A percentile compares a stretch with the other conserved stretches of the same genome.
phyloP scores from a whole-genome alignment of 192 early-diverging fungal genomes.

The Cetraspora pellucida region DNA sequence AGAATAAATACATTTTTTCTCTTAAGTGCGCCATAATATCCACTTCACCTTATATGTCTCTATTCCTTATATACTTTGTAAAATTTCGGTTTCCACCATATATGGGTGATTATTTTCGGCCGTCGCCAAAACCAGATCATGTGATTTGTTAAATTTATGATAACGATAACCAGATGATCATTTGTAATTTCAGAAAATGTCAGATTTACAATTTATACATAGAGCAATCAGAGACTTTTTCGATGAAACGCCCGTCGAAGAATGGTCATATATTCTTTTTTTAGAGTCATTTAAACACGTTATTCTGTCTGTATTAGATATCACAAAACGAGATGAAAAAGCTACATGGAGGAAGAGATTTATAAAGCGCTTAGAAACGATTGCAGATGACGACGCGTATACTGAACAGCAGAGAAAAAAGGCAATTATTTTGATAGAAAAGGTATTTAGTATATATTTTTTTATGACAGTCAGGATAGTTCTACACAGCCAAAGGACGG shows the following conservation, averaged over 20 bases:
- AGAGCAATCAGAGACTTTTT: constrained; percentile 12
- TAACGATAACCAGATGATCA: too few species aligned
- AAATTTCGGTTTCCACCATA: too few species aligned
- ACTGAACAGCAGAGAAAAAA: background rate
- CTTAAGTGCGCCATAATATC: too few species aligned
- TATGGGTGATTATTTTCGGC: too few species aligned
- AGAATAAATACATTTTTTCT: too few species aligned
- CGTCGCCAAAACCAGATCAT: too few species aligned
- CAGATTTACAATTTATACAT: background rate
- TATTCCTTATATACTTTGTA: too few species aligned
- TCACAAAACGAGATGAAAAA: constrained; percentile 1
- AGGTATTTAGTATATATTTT: constrained; percentile 6
- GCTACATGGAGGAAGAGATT: constrained; percentile 25
- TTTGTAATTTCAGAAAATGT: background rate
- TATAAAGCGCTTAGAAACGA: background rate
- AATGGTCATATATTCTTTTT: constrained; percentile 16
- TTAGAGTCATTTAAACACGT: constrained; percentile 16
- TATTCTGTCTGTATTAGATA: constrained; percentile 17
- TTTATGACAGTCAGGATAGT: background rate
- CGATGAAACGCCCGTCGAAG: constrained; percentile 20
- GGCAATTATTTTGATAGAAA: background rate
- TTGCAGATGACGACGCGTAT: constrained; percentile 12
- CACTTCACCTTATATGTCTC: too few species aligned
- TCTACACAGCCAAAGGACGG: background rate
- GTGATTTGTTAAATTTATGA: too few species aligned